Evolutionary conservation across 176 grass and related monocot genomes (phyloP).

Genomic region (Microstegium vimineum): DNA sequence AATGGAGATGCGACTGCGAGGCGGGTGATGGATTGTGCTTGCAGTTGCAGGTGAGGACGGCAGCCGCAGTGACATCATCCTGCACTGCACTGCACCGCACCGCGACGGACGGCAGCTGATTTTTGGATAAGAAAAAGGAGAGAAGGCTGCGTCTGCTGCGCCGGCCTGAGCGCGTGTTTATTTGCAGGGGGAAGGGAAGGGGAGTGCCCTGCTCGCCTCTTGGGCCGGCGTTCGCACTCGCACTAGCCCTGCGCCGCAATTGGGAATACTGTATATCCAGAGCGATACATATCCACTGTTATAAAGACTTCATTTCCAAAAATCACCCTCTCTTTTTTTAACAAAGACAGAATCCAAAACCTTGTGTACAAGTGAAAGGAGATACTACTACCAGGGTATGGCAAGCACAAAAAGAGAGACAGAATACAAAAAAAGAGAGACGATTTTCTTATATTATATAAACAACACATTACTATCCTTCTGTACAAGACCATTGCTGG

Average conservation of each 20-base stretch:
- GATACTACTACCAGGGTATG: too few relatives aligned
- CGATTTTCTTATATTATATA: background rate
- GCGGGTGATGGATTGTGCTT: background rate
- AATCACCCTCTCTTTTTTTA: too few relatives aligned
- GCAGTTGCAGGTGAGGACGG: background rate
- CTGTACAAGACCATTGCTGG: background rate
- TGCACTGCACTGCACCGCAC: too few relatives aligned
- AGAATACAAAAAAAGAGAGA: background rate
- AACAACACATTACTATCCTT: background rate
- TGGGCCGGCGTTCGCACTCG: too few relatives aligned
- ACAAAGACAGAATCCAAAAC: too few relatives aligned
- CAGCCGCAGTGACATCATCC: background rate
- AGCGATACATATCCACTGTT: too few relatives aligned
- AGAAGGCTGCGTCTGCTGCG: background rate
- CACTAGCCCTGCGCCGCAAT: too few relatives aligned
- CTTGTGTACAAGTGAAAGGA: too few relatives aligned
- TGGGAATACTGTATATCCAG: too few relatives aligned
- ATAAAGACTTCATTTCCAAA: too few relatives aligned
- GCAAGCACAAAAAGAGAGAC: background rate
- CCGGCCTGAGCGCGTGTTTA: background rate
- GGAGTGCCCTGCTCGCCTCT: background rate
- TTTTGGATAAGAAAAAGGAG: background rate
- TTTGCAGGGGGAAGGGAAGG: too few relatives aligned
- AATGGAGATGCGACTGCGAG: background rate
- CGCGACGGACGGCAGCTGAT: background rate